Conservation (phyloP, 495 filamentous ascomycete species). For the Neurospora tetrasperma region DNA sequence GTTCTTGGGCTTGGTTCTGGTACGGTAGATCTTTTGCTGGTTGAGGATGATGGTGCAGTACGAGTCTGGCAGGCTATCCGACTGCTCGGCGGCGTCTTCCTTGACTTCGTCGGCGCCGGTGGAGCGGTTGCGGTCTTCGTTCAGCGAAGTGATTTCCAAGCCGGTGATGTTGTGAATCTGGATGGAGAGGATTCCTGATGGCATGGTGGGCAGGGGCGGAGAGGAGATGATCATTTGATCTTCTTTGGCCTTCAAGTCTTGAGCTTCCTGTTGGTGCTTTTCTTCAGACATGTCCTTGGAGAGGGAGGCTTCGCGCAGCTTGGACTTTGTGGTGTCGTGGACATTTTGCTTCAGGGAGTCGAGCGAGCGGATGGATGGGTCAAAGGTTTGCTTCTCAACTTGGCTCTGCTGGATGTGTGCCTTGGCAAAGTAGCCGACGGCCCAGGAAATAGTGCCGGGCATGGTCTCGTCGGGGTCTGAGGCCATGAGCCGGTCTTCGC, state of each 20-base stretch:
- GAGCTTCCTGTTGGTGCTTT: constrained; percentile 49
- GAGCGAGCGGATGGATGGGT: constrained; percentile 36
- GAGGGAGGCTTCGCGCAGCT: constrained; percentile 48
- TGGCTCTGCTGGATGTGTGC: constrained; percentile 44
- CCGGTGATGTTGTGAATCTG: constrained; percentile 67
- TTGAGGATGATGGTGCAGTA: constrained; percentile 66
- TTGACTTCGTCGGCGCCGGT: constrained; percentile 29
- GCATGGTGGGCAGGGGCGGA: constrained; percentile 45
- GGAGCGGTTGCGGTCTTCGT: constrained; percentile 28
- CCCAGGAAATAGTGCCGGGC: constrained; percentile 61
- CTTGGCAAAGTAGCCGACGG: constrained; percentile 61
- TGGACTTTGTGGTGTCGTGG: constrained; percentile 39
- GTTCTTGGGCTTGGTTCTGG: constrained; percentile 66
- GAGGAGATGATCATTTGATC: constrained; percentile 46
- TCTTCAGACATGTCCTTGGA: constrained; percentile 41
- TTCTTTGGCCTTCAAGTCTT: constrained; percentile 46
- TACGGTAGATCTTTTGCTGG: constrained; percentile 58
- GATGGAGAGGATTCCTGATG: constrained; percentile 54
- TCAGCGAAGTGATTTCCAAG: constrained; percentile 45
- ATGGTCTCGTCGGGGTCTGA: constrained; percentile 51
- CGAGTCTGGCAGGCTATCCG: constrained; percentile 50
- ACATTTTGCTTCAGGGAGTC: constrained; percentile 46
- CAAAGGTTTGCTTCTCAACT: constrained; percentile 43
- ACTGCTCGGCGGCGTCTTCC: constrained; percentile 49
- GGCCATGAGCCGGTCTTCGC: constrained; percentile 49